Evolutionary conservation across 495 filamentous ascomycete genomes (phyloP), one percentile per base, ranked within the genome.

Genomic region (Lasiosphaeriaceae sp.): DNA sequence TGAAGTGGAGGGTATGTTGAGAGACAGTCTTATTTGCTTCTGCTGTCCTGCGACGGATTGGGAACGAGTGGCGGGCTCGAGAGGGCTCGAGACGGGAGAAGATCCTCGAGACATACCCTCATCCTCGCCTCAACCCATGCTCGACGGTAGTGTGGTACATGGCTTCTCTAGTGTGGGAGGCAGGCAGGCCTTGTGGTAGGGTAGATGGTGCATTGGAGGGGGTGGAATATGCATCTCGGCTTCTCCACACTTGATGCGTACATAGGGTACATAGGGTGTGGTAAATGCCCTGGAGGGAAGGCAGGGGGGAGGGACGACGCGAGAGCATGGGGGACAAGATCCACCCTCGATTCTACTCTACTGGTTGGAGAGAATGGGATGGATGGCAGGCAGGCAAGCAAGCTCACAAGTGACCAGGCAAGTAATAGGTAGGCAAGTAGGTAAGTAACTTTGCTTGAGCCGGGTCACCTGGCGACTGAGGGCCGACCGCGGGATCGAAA

Each of bases 21-120:
- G 14, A 20, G 35, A 39, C 20, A 48, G 48, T 52, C 52, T 55
- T 60, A 50, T 60, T 60, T 60, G 52, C 52, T 60, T 56, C 48
- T 52, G 37, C 52, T 60, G 58, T 41, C 52, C 47, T 7, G 41
- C 53, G 52, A 56, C 53, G 37, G 53, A 56, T 60, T 52, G 47
- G 58, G 54, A 56, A 47, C 34, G 46, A 49, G 57, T 54, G 57
- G 51, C 51, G 50, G 50, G 24, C 50, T 48, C 21, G 8, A 17
- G 19, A 11, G 50, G 50, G 24, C 50, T 48, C 21, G 8, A 17
- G 19, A 11, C 45, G 45, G 29, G 21, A 50, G 12, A 29, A 26
- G 54, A 56, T 55, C 52, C n/a, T 55, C 43, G 24, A 29, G 45
- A 47, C 26, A 31, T 4, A n/a, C n/a, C n/a, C 26, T 31, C 26